These are phyloP conservation scores for Scedosporium dehoogii DNA, from an alignment of 2,329 filamentous ascomycete genomes.

Conservation along the genomic window DNA sequence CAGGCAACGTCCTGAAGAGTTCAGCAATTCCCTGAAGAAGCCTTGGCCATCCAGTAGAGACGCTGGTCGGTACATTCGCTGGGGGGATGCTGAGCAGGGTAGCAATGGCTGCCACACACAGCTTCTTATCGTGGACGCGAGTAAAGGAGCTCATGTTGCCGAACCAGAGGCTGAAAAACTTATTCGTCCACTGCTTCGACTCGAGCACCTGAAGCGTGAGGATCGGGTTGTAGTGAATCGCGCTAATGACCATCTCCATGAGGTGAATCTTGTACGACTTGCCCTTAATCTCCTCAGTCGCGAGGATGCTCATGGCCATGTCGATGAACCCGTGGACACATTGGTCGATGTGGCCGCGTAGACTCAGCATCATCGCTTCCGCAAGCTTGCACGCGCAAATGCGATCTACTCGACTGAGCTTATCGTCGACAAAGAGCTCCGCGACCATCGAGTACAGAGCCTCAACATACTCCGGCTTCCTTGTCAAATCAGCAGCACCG, in stretches of 20 bases:
- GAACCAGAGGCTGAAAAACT: conserved; percentile 98
- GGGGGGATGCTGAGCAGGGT: conserved; percentile 70
- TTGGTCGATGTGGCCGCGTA: conserved; percentile 78
- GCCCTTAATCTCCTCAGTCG: conserved; percentile 66
- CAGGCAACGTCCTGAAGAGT: conserved; percentile 83
- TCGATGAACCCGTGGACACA: conserved; percentile 82
- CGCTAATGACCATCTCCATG: conserved; percentile 98
- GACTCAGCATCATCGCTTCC: conserved; percentile 93
- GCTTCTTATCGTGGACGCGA: conserved; percentile 95
- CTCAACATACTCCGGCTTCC: conserved; percentile 78
- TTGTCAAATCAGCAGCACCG: conserved; percentile 66
- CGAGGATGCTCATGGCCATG: conserved; percentile 78
- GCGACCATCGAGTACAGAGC: conserved; percentile 90
- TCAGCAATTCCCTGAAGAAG: conserved; percentile 74
- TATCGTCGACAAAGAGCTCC: conserved; percentile 87
- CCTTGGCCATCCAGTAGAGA: conserved; percentile 90
- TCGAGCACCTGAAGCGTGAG: conserved; percentile 84
- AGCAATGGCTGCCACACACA: conserved; percentile 90
- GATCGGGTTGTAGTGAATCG: conserved; percentile 91
- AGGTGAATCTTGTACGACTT: conserved; percentile 93
- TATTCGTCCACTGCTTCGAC: conserved; percentile 88
- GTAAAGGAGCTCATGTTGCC: conserved; percentile 89
- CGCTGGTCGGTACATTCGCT: conserved; percentile 79
- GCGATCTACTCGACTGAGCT: conserved; percentile 85
- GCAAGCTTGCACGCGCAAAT: conserved; percentile 97